Evolutionary conservation across 345 rosid species (phyloP), one percentile per base, ranked within the genome.

Genomic region (Sonneratia alba): DNA sequence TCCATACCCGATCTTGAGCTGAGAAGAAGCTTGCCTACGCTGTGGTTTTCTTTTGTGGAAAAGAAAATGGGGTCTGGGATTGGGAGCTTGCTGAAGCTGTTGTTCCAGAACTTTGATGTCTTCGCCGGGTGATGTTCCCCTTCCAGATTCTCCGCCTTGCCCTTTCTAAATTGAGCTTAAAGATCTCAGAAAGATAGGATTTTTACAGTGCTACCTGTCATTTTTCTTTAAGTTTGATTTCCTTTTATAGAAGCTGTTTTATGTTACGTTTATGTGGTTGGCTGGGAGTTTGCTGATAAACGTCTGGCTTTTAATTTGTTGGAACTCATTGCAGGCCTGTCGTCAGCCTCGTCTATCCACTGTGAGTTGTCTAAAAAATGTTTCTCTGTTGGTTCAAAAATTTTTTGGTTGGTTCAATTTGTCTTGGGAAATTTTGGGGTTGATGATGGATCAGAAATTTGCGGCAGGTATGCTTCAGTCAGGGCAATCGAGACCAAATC

Each of bases 401-500:
- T 61, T 71, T 51, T 4, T 45, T 43, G 4, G 12, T 43, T 36
- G 47, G 19, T 16, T 51, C 51, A 47, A 32, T 32, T 62, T 45
- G 13, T 36, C 40, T 4, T 15, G 21, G 4, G 34, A 37, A 9
- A 18, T 1, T 22, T 76, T 51, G 53, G 42, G 34, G 48, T 67
- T 71, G 71, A 38, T 21, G 36, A 16, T 68, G 68, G 51, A 6
- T 68, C 9, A 70, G 47, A 24, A 14, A 78, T 73, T 51, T 73
- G 78, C 36, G 13, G 24, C 80, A 94, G 98, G 45, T 90, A 91
- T 79, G 98, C 97, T 36, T 89, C 98, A 12, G 78, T 94, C 1
- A 81, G 83, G 79, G 98, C 98, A 63, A 91, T 91, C 76, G 98
- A 95, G 86, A 87, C 96, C 36, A 89, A 88, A 66, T 89, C 97